These are phyloP conservation scores for Warburgia ugandensis DNA, from an alignment of 164 flowering plant genomes.

Conservation along the genomic window DNA sequence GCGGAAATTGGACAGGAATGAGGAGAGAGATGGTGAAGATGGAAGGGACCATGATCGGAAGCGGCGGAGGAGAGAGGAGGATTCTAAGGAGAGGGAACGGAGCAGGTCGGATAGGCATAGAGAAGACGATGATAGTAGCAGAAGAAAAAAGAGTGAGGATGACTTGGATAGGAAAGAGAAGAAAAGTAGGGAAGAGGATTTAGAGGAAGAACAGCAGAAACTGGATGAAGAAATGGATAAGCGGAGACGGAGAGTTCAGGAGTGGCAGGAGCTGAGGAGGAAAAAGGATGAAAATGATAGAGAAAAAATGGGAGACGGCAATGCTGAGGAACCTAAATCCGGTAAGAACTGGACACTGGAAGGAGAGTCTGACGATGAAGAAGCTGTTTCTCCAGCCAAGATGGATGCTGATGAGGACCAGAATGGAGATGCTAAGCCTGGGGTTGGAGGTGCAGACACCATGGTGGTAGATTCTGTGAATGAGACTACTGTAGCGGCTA, in stretches of 20 bases:
- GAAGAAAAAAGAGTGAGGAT: conserved; percentile 35
- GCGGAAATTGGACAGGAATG: conserved; percentile 32
- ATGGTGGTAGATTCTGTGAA: conserved; percentile 41
- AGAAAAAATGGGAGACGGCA: conserved; percentile 43
- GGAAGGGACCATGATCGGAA: conserved; percentile 46
- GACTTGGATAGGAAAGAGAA: conserved; percentile 30
- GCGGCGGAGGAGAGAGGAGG: conserved; percentile 44
- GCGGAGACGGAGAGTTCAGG: conserved; percentile 91
- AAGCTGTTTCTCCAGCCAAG: conserved; percentile 30
- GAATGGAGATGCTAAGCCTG: conserved; percentile 35
- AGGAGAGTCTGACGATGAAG: conserved; percentile 92
- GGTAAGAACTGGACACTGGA: conserved; percentile 92
- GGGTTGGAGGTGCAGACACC: conserved; percentile 27
- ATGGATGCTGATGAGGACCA: conserved; percentile 31
- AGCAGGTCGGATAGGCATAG: conserved; percentile 44
- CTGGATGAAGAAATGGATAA: conserved; percentile 94
- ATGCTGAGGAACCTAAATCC: conserved; percentile 41
- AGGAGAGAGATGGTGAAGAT: conserved; percentile 31
- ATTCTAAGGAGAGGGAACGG: conserved; percentile 35
- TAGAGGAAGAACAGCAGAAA: conserved; percentile 70
- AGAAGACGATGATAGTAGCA: conserved; percentile 43
- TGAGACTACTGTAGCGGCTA: conserved; percentile 13
- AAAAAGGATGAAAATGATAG: conserved; percentile 77
- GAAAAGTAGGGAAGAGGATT: conserved; percentile 52
- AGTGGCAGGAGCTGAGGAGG: conserved; percentile 87